A percentile compares a stretch with the other conserved stretches of the same genome.
phyloP scores from a whole-genome alignment of 2,329 filamentous ascomycete genomes.

The Neonectria coccinea region DNA sequence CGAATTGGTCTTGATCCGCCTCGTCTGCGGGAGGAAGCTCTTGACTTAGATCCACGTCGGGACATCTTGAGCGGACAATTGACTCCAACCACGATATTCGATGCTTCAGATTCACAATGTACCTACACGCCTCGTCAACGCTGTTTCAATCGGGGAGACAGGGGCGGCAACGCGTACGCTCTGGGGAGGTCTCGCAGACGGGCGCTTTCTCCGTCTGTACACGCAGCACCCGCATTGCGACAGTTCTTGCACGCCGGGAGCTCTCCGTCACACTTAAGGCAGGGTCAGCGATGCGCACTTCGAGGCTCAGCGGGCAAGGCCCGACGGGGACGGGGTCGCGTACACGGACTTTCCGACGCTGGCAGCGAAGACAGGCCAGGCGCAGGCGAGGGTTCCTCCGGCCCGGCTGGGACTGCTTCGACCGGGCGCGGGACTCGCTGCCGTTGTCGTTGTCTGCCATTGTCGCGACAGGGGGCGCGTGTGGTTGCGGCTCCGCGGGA shows the following conservation, averaged over 20 bases:
- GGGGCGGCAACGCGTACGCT: conserved; percentile 47
- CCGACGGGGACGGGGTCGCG: conserved; percentile 16
- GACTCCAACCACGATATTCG: conserved; percentile 61
- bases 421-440: conserved; percentile 14
- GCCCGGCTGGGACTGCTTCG: conserved; percentile 33
- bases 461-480: neutral
- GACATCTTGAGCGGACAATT: conserved; percentile 55
- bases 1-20: conserved; percentile 31
- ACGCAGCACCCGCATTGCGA: conserved; percentile 54
- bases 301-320: neutral
- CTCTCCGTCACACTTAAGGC: conserved; percentile 58
- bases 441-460: conserved; percentile 32
- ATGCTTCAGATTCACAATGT: conserved; percentile 53
- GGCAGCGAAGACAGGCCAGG: conserved; percentile 54
- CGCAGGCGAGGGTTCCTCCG: conserved; percentile 45
- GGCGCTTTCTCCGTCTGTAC: conserved; percentile 58
- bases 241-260: conserved; percentile 58
- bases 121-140: conserved; percentile 27
- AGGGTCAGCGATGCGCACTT: conserved; percentile 1
- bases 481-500: neutral
- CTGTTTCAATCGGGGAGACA: too few relatives aligned
- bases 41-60: conserved; percentile 55
- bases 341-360: conserved; percentile 63
- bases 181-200: conserved; percentile 55
- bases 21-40: conserved; percentile 28